Conservation (phyloP, 257 asterid species). For the Solanum habrochaites region DNA sequence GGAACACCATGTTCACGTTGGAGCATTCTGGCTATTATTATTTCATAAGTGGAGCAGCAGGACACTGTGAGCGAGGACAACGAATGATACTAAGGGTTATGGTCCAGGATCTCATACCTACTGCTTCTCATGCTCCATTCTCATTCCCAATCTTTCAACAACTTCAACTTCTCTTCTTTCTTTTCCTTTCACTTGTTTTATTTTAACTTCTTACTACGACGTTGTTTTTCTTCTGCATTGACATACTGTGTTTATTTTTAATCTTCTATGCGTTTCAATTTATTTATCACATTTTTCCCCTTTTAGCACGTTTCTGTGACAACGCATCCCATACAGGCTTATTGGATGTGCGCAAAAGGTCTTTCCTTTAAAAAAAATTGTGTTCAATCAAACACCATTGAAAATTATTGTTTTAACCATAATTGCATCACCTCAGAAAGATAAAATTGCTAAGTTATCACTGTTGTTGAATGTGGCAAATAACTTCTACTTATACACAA, state of each 20-base stretch:
- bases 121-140: slow-evolving; percentile 5
- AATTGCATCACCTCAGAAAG: too few species aligned
- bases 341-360: too few species aligned
- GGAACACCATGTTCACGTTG: slow-evolving; percentile 29
- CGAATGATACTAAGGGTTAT: slow-evolving; percentile 53
- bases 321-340: too few species aligned
- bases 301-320: too few species aligned
- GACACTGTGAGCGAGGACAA: slow-evolving; percentile 61
- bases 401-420: too few species aligned
- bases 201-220: neutral
- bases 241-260: neutral
- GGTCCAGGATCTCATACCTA: slow-evolving; percentile 9
- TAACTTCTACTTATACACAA: too few species aligned
- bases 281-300: neutral
- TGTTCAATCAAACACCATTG: too few species aligned
- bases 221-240: neutral
- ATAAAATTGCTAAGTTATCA: too few species aligned
- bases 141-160: neutral
- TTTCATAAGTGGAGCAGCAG: slow-evolving; percentile 62
- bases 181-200: neutral
- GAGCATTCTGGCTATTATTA: slow-evolving; percentile 53
- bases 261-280: neutral
- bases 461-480: neutral
- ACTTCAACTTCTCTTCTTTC: slow-evolving; percentile 5
- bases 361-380: too few species aligned